A percentile compares a stretch with the other conserved stretches of the same genome.
These are phyloP conservation scores for Pichia sp. DNA, from an alignment of 1,139 yeast genomes.

Conservation along the genomic window DNA sequence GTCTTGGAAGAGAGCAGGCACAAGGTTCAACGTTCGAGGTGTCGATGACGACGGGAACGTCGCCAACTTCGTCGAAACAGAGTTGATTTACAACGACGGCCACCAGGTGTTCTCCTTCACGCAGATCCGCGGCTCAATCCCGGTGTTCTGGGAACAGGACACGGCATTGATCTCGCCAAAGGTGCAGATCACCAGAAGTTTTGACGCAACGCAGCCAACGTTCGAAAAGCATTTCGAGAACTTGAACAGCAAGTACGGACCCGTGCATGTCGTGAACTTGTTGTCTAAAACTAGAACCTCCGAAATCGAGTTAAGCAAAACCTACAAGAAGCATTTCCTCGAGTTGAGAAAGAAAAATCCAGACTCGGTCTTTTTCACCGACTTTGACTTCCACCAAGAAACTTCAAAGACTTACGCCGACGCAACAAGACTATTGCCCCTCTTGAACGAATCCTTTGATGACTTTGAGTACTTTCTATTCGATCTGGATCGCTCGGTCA, in stretches of 20 bases:
- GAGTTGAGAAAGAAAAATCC: conserved; percentile 33
- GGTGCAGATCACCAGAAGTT: conserved; percentile 79
- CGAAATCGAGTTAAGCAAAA: conserved; percentile 66
- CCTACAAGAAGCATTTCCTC: conserved; percentile 57
- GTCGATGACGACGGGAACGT: conserved; percentile 94
- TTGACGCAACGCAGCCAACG: conserved; percentile 89
- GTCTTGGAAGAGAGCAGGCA: conserved; percentile 95
- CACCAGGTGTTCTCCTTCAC: conserved; percentile 67
- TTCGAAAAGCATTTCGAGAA: conserved; percentile 76
- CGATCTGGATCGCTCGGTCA: conserved; percentile 45
- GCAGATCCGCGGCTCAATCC: conserved; percentile 91
- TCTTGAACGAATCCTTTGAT: conserved; percentile 59
- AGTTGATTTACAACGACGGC: conserved; percentile 60
- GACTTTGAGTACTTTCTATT: conserved; percentile 79
- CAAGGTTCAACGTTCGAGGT: conserved; percentile 90
- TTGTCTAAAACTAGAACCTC: conserved; percentile 67
- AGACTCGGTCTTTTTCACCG: conserved; percentile 58
- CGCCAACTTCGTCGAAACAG: conserved; percentile 95
- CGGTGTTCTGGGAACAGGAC: conserved; percentile 98
- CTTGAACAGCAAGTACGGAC: conserved; percentile 72
- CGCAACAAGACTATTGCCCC: conserved; percentile 66
- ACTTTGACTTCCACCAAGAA: conserved; percentile 91
- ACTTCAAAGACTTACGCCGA: conserved; percentile 83
- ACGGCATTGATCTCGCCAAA: conserved; percentile 77
- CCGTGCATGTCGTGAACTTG: conserved; percentile 79